Conservation (phyloP, 1,284 basidiomycete species). For the Naganishia sp. region DNA sequence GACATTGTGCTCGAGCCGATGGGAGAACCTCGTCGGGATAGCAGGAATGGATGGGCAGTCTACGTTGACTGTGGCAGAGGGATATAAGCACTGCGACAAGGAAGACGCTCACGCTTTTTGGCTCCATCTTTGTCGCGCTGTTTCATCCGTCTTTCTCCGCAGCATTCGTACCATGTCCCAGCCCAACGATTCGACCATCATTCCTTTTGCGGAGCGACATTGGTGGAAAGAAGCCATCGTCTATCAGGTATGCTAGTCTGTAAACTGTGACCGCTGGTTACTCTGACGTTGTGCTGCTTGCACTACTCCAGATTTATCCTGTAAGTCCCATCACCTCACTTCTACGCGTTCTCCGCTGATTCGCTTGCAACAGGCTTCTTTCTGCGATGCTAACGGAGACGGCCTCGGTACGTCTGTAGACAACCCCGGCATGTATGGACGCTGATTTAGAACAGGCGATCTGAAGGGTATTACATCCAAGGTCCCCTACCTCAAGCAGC, state of each 20-base stretch:
- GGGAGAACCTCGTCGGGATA: too few species aligned
- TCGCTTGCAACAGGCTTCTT: slow-evolving; percentile 11
- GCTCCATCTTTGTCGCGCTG: too few species aligned
- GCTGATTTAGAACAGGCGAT: slow-evolving; percentile 44
- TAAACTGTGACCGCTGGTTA: too few species aligned
- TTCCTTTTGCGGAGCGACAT: slow-evolving; percentile 26
- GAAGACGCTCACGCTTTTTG: too few species aligned
- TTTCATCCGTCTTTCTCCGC: too few species aligned
- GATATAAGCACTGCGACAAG: too few species aligned
- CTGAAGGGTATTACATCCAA: slow-evolving; percentile 54
- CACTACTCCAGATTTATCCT: slow-evolving; percentile 18
- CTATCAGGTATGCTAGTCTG: slow-evolving; percentile 25
- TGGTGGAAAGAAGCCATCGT: slow-evolving; percentile 34
- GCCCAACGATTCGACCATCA: slow-evolving; percentile 15
- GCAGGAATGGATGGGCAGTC: too few species aligned
- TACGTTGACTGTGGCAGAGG: too few species aligned
- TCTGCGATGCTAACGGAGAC: slow-evolving; percentile 31
- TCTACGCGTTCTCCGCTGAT: not conserved
- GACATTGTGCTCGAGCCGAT: too few species aligned
- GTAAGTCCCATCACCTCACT: not conserved
- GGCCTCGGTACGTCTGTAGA: slow-evolving; percentile 14
- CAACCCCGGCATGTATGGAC: too few species aligned
- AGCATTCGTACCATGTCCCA: not conserved
- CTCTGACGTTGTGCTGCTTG: not conserved
- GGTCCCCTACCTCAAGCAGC: slow-evolving; percentile 54